Base-by-base conservation (phyloP, 768 basidiomycete genomes). In the Hirschioporus abietinus region DNA sequence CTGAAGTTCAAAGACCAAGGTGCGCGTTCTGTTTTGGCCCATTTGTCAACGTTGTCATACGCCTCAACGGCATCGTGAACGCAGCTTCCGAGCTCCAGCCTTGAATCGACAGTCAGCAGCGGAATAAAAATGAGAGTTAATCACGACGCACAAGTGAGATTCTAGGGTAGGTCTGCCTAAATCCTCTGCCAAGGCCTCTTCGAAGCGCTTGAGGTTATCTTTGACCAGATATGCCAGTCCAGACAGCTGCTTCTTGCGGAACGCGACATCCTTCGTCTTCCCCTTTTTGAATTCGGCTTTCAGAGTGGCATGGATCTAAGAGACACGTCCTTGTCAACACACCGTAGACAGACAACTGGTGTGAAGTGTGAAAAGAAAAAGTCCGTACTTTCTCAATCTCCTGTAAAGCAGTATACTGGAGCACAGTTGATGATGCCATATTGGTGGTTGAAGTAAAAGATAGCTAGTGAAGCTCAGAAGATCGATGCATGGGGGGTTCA, bases 221-320 rank as follows among this genome's bases (percentile, higher is more conserved):
- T 91, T 82, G 71, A 93, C 34, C 70, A 92, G 77, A 73, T 91
- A 90, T 8, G 82, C 87, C 15, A 95, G 82, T 72, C 88, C 85
- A n/a, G 88, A 81, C 26, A 95, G 80, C 76, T 93, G 92, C 59
- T 86, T 82, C 76, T 88, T 93, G 71, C 93, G 82, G 72, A 82
- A 92, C 15, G 81, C 81, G 65, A 93, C 79, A n/a, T 84, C 76
- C 71, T 79, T 87, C 58, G 86, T 83, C 73, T 88, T 92, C 18
- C 91, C 90, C 0, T 85, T 77, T 34, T 76, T 77, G 76, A 92
- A 93, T 5, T 83, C 84, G n/a, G 79, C 77, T 27, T 76, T 79
- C 24, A 93, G 78, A 60, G 80, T 78, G 27, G 78, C 78, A 65
- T 85, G 84, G 66, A 89, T 85, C 90, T 91, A 69, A 1, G 17